Conservation (phyloP, 208 protist species). For the Crithidia thermophila region DNA sequence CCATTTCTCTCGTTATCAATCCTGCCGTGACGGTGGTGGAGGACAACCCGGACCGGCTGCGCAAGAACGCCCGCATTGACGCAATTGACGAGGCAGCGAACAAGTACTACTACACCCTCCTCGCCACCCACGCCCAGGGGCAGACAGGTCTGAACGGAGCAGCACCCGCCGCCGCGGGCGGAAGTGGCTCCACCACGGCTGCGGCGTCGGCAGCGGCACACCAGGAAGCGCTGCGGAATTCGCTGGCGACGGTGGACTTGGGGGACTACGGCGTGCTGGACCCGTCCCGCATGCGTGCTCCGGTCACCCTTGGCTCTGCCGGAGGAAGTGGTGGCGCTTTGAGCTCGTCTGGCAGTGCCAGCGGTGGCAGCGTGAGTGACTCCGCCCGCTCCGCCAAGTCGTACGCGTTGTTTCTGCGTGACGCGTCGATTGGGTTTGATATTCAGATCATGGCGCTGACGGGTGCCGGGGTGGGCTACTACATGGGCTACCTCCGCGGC, state of each 20-base stretch:
- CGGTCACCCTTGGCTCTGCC: no score
- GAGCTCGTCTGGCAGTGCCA: no score
- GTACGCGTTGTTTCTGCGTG: conserved; percentile 57
- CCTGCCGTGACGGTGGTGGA: conserved; percentile 38
- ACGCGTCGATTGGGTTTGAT: conserved; percentile 73
- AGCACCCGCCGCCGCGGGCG: background rate
- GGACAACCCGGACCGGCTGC: conserved; percentile 46
- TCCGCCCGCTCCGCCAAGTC: conserved; percentile 24
- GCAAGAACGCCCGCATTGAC: conserved; percentile 75
- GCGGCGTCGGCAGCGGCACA: conserved; percentile 27
- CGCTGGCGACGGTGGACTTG: conserved; percentile 20
- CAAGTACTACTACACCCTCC: conserved; percentile 53
- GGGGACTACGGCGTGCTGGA: conserved; percentile 37
- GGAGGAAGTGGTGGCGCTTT: no score
- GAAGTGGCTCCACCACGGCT: background rate
- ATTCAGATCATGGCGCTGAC: conserved; percentile 77
- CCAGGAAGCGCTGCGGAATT: conserved; percentile 20
- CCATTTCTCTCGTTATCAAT: conserved; percentile 58
- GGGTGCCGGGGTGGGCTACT: conserved; percentile 71
- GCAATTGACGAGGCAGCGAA: conserved; percentile 54
- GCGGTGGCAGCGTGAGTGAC: background rate
- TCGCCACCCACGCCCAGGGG: conserved; percentile 22
- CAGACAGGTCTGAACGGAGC: background rate
- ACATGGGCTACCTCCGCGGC: conserved; percentile 63
- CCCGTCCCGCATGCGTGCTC: conserved; percentile 20